These are phyloP conservation scores for Leccinum rimulosum DNA, from an alignment of 768 basidiomycete genomes.

Conservation along the genomic window DNA sequence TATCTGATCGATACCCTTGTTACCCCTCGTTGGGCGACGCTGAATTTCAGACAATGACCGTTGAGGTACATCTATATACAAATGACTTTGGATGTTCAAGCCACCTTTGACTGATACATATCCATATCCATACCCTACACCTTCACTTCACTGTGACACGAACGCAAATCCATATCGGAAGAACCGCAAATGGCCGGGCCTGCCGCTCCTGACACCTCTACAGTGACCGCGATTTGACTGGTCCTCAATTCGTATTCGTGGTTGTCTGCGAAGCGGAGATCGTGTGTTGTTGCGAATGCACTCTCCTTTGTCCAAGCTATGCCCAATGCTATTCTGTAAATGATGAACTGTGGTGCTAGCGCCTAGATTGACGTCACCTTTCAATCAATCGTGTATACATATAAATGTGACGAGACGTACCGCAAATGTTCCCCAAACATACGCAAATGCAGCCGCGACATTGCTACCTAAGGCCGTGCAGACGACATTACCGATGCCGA, in stretches of 20 bases:
- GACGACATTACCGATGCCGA: not conserved
- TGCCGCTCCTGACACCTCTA: not conserved
- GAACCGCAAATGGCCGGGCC: not conserved
- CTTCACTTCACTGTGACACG: not conserved
- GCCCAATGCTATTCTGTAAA: not conserved
- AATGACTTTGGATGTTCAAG: not conserved
- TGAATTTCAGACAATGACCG: not conserved
- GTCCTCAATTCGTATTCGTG: not conserved
- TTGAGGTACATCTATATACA: not conserved
- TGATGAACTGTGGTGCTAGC: not conserved
- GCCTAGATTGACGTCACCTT: not conserved
- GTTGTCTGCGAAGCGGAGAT: not conserved
- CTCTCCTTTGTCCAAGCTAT: not conserved
- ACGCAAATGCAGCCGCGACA: not conserved
- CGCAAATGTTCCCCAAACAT: not conserved
- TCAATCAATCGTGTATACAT: not conserved
- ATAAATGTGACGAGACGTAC: not conserved
- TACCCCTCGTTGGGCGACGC: not conserved
- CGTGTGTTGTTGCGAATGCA: not conserved
- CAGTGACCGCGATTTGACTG: too few relatives aligned
- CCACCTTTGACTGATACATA: not conserved
- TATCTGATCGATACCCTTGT: not conserved
- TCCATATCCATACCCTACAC: not conserved
- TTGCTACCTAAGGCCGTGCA: not conserved
- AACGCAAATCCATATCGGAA: not conserved